phyloP scores from a whole-genome alignment of 169 alveolate genomes.

The Plasmodium blacklocki region DNA sequence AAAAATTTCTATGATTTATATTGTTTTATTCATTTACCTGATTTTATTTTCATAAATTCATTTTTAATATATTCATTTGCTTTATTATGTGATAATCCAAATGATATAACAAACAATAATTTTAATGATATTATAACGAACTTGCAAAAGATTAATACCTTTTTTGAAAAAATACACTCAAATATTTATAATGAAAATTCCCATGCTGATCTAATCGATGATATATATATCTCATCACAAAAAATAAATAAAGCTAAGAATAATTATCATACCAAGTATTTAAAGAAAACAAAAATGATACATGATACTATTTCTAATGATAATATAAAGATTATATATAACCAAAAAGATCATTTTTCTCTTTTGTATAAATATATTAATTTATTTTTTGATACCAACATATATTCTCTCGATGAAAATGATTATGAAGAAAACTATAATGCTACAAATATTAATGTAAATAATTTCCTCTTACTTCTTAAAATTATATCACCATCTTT shows the following conservation, averaged over 20 bases:
- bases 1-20: conserved; percentile 20
- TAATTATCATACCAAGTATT: neutral
- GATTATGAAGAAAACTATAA: conserved; percentile 35
- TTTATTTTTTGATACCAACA: conserved; percentile 35
- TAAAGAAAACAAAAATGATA: neutral
- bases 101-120: neutral
- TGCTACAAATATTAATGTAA: conserved; percentile 33
- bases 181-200: neutral
- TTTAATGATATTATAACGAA: neutral
- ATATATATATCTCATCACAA: too few relatives aligned
- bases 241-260: neutral
- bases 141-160: conserved; percentile 6
- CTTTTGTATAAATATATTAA: conserved; percentile 20
- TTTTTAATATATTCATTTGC: conserved; percentile 39
- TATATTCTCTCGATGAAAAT: conserved; percentile 16
- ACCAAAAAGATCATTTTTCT: neutral
- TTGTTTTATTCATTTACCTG: conserved; percentile 41
- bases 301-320: conserved; percentile 4
- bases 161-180: conserved; percentile 5
- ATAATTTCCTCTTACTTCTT: conserved; percentile 58
- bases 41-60: conserved; percentile 47
- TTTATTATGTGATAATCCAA: neutral
- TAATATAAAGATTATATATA: conserved; percentile 28
- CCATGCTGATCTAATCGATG: too few relatives aligned
- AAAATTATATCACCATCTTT: conserved; percentile 67